phyloP scores from a whole-genome alignment of 768 basidiomycete genomes.

The Mycena vulgaris region DNA sequence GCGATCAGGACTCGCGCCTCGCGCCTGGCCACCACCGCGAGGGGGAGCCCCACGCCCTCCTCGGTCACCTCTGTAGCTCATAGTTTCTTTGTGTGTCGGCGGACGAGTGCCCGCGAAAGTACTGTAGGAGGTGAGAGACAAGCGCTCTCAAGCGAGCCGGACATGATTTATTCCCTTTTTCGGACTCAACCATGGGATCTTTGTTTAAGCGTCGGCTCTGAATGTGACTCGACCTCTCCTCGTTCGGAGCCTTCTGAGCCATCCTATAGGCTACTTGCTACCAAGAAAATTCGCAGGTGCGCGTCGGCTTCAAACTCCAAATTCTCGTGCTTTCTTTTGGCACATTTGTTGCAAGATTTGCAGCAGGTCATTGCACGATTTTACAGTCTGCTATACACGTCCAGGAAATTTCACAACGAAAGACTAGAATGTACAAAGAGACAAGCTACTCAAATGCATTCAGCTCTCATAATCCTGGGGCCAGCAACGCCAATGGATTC shows the following conservation, averaged over 20 bases:
- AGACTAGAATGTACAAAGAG: too few relatives aligned
- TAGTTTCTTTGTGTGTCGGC: conserved; percentile 23
- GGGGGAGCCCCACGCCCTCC: conserved; percentile 54
- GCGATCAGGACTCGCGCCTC: conserved; percentile 50
- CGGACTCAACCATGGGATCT: background rate
- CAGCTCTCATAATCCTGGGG: too few relatives aligned
- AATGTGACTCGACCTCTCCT: background rate
- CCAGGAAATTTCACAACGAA: too few relatives aligned
- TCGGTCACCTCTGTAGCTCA: conserved; percentile 57
- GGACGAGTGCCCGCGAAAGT: conserved; percentile 2
- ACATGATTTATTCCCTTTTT: conserved; percentile 7
- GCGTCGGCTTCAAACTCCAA: too few relatives aligned
- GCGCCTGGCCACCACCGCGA: conserved; percentile 21
- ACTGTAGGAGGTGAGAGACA: conserved; percentile 8
- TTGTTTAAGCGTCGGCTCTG: background rate
- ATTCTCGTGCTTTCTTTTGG: too few relatives aligned
- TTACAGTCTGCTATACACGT: too few relatives aligned
- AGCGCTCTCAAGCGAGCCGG: background rate
- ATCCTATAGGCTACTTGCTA: too few relatives aligned
- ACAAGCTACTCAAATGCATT: too few relatives aligned
- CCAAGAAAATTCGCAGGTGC: too few relatives aligned
- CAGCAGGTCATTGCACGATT: too few relatives aligned
- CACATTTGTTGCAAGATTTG: too few relatives aligned
- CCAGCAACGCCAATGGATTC: too few relatives aligned
- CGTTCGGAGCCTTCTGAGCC: background rate